Evolutionary conservation across 2,329 filamentous ascomycete genomes (phyloP).

Genomic region (Hypoxylon sp.): DNA sequence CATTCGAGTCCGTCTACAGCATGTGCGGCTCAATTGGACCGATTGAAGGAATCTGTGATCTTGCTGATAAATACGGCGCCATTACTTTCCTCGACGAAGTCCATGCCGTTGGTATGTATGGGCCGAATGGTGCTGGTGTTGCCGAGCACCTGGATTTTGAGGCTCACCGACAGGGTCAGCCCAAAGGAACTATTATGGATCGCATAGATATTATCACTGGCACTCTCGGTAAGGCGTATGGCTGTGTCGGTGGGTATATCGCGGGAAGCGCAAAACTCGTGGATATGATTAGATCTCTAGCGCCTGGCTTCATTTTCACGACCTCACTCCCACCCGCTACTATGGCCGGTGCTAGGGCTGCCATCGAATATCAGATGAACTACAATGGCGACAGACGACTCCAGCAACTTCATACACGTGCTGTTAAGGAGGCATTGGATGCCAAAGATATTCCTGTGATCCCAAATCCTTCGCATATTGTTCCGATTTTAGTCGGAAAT

Average conservation of each 20-base stretch:
- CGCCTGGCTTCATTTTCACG: slow-evolving; percentile 98
- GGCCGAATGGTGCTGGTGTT: slow-evolving; percentile 93
- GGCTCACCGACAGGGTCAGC: slow-evolving; percentile 80
- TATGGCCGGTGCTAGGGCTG: slow-evolving; percentile 92
- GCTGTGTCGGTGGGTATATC: slow-evolving; percentile 97
- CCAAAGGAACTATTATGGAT: slow-evolving; percentile 90
- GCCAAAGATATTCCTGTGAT: slow-evolving; percentile 93
- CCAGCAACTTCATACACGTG: slow-evolving; percentile 96
- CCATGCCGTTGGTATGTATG: slow-evolving; percentile 99
- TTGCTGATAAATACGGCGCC: slow-evolving; percentile 97
- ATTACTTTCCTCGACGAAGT: slow-evolving; percentile 99
- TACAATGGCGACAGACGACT: slow-evolving; percentile 89
- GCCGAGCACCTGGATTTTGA: slow-evolving; percentile 98
- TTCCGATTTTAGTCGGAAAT: slow-evolving; percentile 93
- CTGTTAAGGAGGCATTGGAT: slow-evolving; percentile 87
- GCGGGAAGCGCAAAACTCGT: slow-evolving; percentile 89
- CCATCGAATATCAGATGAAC: slow-evolving; percentile 93
- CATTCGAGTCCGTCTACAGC: slow-evolving; percentile 98
- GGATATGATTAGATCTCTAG: slow-evolving; percentile 93
- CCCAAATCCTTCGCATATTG: slow-evolving; percentile 96
- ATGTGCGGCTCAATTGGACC: slow-evolving; percentile 99
- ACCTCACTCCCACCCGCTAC: slow-evolving; percentile 95
- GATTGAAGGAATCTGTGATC: slow-evolving; percentile 94
- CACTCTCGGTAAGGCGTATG: slow-evolving; percentile 97
- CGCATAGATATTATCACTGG: slow-evolving; percentile 98